Evolutionary conservation across 2,329 filamentous ascomycete species (phyloP), one percentile per base, ranked within the genome.

Genomic region (Amesomyces nigricolor): DNA sequence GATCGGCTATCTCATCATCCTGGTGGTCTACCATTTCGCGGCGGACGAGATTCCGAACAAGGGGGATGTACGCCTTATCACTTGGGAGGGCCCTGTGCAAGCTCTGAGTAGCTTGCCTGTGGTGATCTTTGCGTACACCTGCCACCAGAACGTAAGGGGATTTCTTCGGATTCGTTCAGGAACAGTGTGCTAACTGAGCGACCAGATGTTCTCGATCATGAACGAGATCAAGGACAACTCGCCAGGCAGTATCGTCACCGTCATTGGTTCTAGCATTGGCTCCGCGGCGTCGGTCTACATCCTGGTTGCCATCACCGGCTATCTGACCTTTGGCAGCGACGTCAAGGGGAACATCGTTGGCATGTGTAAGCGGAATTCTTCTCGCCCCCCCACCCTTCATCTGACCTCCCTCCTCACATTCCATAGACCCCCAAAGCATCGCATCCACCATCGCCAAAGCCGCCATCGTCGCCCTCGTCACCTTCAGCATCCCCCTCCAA

Each of bases 121-220:
- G 51, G 91, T 97, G 54, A 89, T 99, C 2, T 99, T 99, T 76
- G 94, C 92, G n/a, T 99, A 97, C 70, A 99, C 94, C 1, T 99
- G 94, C 70, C 94, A 99, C 71, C 94, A 99, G 67, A 99, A 99
- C 69, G 89, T 94, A 74, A 62, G 82, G 67, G 43, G 5, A 9
- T 35, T 38, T 13, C 10, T n/a, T 13, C 0, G 2, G 2, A 1
- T 14, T 2, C 39, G 11, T 35, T 7, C 32, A 35, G 32, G 8
- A 4, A 35, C 7, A 26, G 32, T 11, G 30, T 51, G 53, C 71
- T 74, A 58, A 73, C 63, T 8, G 5, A 26, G 22, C 8, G 13
- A 1, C 0, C 63, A 94, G 89, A 99, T 99, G 94, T 99, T 99
- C 70, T 96, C 92, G 10, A 95, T 99, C 62, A 75, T 99, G 44